Evolutionary conservation across 2,329 filamentous ascomycete species (phyloP).

Genomic region (Lithohypha guttulata): DNA sequence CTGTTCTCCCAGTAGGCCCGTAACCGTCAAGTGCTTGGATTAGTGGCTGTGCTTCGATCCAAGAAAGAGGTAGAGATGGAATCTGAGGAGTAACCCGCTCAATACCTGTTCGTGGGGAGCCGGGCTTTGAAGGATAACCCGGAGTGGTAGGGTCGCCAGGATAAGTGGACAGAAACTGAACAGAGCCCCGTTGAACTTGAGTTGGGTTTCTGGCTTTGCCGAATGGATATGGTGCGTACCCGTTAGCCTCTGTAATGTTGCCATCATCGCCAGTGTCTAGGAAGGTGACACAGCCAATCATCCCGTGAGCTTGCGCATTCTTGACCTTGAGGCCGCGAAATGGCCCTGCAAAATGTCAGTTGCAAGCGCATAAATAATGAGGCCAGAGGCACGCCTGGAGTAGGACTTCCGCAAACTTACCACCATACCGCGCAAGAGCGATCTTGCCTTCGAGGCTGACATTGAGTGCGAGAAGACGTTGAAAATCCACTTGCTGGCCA

Average conservation of each 20-base stretch:
- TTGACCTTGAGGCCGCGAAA: slow-evolving; percentile 40
- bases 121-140: slow-evolving; percentile 24
- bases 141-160: slow-evolving; percentile 23
- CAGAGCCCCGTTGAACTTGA: slow-evolving; percentile 36
- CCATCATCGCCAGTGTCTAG: slow-evolving; percentile 38
- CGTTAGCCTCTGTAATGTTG: slow-evolving; percentile 37
- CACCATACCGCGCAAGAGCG: slow-evolving; percentile 33
- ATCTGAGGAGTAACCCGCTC: slow-evolving; percentile 25
- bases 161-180: slow-evolving; percentile 26
- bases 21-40: slow-evolving; percentile 26
- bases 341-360: slow-evolving; percentile 27
- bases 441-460: slow-evolving; percentile 39
- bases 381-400: too few species aligned
- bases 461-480: slow-evolving; percentile 32
- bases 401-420: too few species aligned
- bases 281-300: slow-evolving; percentile 37
- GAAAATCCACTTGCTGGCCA: slow-evolving; percentile 35
- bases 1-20: slow-evolving; percentile 24
- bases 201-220: slow-evolving; percentile 37
- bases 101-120: slow-evolving; percentile 23
- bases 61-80: slow-evolving; percentile 26
- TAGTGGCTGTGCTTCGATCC: slow-evolving; percentile 25
- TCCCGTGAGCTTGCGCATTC: slow-evolving; percentile 36
- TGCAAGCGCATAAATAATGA: too few species aligned
- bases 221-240: slow-evolving; percentile 33